These are phyloP conservation scores for Macrophomina tecta DNA, from an alignment of 2,329 filamentous ascomycete genomes.

Conservation along the genomic window DNA sequence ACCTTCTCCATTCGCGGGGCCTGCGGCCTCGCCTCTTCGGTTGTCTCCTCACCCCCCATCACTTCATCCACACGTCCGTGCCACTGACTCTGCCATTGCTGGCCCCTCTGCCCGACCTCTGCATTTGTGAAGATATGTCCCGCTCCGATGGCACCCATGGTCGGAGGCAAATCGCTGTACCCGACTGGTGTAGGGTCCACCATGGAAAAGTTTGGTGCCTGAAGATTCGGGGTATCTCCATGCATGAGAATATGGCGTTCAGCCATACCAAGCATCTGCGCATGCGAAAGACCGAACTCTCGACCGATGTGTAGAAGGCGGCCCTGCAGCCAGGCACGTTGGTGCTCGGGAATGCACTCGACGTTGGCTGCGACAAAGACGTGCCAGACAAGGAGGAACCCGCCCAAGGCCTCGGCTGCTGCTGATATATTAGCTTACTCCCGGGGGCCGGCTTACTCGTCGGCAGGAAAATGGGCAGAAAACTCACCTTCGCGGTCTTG, in stretches of 20 bases:
- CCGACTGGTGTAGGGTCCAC: not conserved
- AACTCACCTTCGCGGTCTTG: constrained; percentile 44
- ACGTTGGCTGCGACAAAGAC: constrained; percentile 47
- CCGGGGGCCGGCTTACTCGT: constrained; percentile 29
- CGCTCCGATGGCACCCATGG: not conserved
- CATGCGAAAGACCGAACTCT: constrained; percentile 40
- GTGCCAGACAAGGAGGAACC: constrained; percentile 50
- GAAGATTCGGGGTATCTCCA: constrained; percentile 11
- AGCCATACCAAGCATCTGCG: constrained; percentile 31
- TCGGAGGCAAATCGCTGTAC: not conserved
- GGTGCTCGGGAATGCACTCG: constrained; percentile 42
- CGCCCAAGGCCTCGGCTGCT: constrained; percentile 48
- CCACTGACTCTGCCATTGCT: not conserved
- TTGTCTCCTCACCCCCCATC: not conserved
- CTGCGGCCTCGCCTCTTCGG: not conserved
- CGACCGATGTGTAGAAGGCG: constrained; percentile 45
- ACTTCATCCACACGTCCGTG: not conserved
- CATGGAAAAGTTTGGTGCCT: constrained; percentile 8
- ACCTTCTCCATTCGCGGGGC: not conserved
- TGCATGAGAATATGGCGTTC: constrained; percentile 13
- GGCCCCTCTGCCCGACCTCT: not conserved
- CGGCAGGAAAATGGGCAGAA: not conserved
- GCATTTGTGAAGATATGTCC: not conserved
- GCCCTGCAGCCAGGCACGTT: constrained; percentile 45
- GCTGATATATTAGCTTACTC: not conserved